Evolutionary conservation across 1,284 basidiomycete genomes (phyloP), one percentile per base, ranked within the genome.

Genomic region (Amylostereum areolatum): DNA sequence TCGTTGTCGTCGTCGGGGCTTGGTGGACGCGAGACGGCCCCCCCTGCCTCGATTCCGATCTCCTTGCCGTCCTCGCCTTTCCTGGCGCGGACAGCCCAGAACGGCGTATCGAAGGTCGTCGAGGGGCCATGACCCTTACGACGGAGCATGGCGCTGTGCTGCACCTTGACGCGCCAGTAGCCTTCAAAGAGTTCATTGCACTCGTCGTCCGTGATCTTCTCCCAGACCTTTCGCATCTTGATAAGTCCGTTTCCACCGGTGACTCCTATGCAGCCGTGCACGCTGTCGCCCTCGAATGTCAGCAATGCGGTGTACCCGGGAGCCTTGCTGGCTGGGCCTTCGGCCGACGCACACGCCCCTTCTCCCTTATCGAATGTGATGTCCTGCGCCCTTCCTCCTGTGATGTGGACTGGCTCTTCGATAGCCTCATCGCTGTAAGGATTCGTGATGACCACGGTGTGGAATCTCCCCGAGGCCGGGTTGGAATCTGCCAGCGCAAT

Each of bases 211-310:
- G 18, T 18, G 18, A 18, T 18, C 18, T 18, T 18, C 18, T n/a
- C 9, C 46, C 46, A 47, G 27, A 47, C 46, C n/a, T 37, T 36
- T 6, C 34, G 46, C 46, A 47, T 47, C 46, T 47, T 47, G 27
- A 47, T 6, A 5, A 5, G 4, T n/a, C 46, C 46, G 18, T 18
- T 18, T 18, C 18, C 18, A 18, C 18, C 18, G 18, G 18, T 18
- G 18, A 18, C 18, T 18, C 18, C 18, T 24, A 2, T 24, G 18
- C n/a, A 33, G 12, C 27, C 27, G 33, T 24, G 40, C 9, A 25
- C 46, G 25, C 32, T 24, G 5, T 4, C 24, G 9, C 12, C 29
- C 24, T 28, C 44, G 24, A 18, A 34, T 18, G 37, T 47, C 46
- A 24, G 40, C 12, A 33, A 39, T 36, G 11, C 37, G 27, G 24